phyloP scores from a whole-genome alignment of 73 alveolate species.

The Blepharisma stoltei region DNA sequence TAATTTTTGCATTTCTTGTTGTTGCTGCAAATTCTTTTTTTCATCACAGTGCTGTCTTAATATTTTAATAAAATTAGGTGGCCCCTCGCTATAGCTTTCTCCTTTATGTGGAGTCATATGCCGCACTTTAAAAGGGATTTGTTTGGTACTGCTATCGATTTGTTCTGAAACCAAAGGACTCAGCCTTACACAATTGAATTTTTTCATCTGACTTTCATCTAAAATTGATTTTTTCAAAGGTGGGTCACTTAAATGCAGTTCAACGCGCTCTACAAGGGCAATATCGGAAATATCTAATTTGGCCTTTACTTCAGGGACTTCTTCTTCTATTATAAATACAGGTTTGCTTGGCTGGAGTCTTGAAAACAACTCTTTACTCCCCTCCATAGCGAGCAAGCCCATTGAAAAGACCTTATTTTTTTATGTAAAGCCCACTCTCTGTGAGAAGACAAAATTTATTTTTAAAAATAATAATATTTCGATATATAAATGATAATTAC shows the following conservation, averaged over 20 bases:
- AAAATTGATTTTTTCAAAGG: conserved; percentile 8
- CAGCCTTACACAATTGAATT: conserved; percentile 18
- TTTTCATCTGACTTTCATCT: background rate
- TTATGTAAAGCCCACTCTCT: too few species aligned
- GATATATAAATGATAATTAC: too few species aligned
- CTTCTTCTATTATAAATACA: background rate
- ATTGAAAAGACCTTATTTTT: too few species aligned
- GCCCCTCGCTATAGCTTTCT: background rate
- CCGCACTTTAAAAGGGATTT: conserved; percentile 22
- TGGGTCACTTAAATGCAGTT: conserved; percentile 4
- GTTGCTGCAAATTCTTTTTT: background rate
- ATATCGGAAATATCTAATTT: background rate
- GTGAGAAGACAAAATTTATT: too few species aligned
- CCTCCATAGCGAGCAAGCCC: too few species aligned
- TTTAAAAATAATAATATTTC: too few species aligned
- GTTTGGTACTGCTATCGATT: conserved; percentile 9
- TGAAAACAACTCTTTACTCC: background rate
- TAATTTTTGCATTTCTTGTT: too few species aligned
- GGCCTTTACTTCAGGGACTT: background rate
- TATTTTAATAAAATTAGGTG: conserved; percentile 17
- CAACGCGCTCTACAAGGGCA: conserved; percentile 5
- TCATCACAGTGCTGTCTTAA: conserved; percentile 23
- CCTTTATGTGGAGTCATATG: conserved; percentile 27
- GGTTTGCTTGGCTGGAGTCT: background rate
- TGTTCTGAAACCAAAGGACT: conserved; percentile 20